Evolutionary conservation across 371 early-diverging fungal species (phyloP).

Genomic region (Zychaea mexicana): DNA sequence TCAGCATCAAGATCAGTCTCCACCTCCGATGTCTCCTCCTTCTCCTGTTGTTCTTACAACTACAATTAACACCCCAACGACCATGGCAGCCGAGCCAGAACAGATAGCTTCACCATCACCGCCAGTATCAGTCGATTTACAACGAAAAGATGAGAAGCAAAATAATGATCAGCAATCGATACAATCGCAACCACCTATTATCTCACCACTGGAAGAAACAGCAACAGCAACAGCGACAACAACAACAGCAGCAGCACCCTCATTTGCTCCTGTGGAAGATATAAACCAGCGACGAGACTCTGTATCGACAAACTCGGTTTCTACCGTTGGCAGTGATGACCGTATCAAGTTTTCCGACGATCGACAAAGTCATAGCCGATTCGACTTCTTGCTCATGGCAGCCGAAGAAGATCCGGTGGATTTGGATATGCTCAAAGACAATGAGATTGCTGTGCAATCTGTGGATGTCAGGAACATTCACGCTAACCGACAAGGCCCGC

Average conservation of each 20-base stretch:
- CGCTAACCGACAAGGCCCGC: slow-evolving; percentile 45
- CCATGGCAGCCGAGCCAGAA: no score
- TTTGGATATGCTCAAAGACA: slow-evolving; percentile 21
- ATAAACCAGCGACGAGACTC: background rate
- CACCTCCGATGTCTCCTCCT: background rate
- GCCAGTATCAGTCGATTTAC: background rate
- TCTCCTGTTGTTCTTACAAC: background rate
- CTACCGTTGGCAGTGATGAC: background rate
- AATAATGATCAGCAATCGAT: background rate
- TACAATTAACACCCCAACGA: background rate
- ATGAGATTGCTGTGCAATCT: slow-evolving; percentile 13
- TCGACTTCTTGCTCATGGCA: background rate
- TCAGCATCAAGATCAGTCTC: background rate
- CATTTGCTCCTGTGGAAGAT: background rate
- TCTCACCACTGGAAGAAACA: no score
- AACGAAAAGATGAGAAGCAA: background rate
- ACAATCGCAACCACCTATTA: background rate
- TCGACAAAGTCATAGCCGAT: background rate
- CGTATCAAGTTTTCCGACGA: background rate
- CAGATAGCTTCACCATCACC: no score
- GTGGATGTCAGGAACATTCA: slow-evolving; percentile 24
- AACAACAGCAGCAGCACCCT: background rate
- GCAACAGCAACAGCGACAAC: background rate
- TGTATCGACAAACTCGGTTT: background rate
- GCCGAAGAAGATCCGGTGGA: slow-evolving; percentile 20